These are phyloP conservation scores for Fusarium fujikuroi DNA, from an alignment of 2,329 filamentous ascomycete species.

Conservation along the genomic window DNA sequence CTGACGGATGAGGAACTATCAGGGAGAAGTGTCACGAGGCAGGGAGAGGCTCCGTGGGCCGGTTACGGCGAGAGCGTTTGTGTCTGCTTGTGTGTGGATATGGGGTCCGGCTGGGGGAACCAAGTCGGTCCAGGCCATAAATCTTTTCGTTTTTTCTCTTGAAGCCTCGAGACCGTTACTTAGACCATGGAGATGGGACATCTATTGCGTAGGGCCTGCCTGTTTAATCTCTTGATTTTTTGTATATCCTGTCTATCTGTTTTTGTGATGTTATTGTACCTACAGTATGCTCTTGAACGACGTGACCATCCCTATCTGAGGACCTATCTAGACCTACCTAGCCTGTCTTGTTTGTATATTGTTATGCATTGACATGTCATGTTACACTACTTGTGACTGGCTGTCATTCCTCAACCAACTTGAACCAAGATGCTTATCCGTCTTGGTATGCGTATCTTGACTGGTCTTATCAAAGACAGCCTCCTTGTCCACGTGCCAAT, in stretches of 20 bases:
- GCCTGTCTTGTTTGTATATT: background rate
- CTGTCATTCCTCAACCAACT: background rate
- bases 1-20: slow-evolving; percentile 46
- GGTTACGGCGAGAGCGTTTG: slow-evolving; percentile 38
- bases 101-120: slow-evolving; percentile 40
- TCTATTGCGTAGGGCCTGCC: slow-evolving; percentile 48
- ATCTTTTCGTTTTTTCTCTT: slow-evolving; percentile 60
- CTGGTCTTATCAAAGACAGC: slow-evolving; percentile 19
- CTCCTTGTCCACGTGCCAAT: slow-evolving; percentile 28
- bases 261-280: slow-evolving; percentile 5
- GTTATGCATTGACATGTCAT: background rate
- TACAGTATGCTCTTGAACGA: background rate
- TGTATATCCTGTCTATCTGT: slow-evolving; percentile 15
- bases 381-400: background rate
- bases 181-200: slow-evolving; percentile 53
- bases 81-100: slow-evolving; percentile 43
- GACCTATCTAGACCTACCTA: background rate
- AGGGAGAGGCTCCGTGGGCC: slow-evolving; percentile 34
- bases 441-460: background rate
- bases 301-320: background rate
- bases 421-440: slow-evolving; percentile 3
- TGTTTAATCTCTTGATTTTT: slow-evolving; percentile 48
- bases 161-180: slow-evolving; percentile 49
- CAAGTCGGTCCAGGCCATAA: slow-evolving; percentile 56
- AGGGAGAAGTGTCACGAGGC: slow-evolving; percentile 35